phyloP scores from a whole-genome alignment of 1,284 basidiomycete species.

The Anthracocystis walkeri region DNA sequence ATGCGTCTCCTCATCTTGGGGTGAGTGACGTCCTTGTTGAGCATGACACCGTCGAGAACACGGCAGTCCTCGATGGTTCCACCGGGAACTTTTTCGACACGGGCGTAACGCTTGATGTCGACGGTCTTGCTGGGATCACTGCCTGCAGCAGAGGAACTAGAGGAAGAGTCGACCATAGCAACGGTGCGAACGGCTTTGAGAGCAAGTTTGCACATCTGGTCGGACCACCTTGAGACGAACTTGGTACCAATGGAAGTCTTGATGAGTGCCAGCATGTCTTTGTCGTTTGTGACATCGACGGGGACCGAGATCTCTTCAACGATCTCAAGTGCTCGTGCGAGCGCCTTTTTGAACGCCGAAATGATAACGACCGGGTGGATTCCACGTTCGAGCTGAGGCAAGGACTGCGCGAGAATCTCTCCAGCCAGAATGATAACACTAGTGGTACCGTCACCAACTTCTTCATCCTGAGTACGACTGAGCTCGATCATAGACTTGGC shows the following conservation, averaged over 20 bases:
- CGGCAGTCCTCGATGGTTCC: conserved; percentile 94
- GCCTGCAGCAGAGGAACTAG: conserved; percentile 19
- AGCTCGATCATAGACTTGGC: conserved; percentile 99
- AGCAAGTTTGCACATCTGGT: conserved; percentile 96
- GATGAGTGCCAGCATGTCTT: conserved; percentile 94
- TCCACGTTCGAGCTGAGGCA: conserved; percentile 91
- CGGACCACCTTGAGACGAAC: conserved; percentile 94
- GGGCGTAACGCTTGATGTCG: conserved; percentile 96
- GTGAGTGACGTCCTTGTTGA: conserved; percentile 99
- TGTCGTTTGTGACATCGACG: conserved; percentile 87
- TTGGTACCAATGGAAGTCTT: conserved; percentile 99
- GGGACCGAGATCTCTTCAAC: conserved; percentile 88
- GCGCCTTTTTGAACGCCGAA: conserved; percentile 94
- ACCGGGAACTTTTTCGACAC: conserved; percentile 96
- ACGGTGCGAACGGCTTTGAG: conserved; percentile 91
- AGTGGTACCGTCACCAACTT: conserved; percentile 97
- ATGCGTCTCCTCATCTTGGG: conserved; percentile 95
- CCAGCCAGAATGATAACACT: conserved; percentile 97
- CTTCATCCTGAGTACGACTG: conserved; percentile 95
- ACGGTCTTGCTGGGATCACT: conserved; percentile 74
- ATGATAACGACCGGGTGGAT: conserved; percentile 99
- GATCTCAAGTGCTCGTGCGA: conserved; percentile 89
- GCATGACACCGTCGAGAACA: conserved; percentile 91
- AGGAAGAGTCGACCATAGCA: conserved; percentile 71
- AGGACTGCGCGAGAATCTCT: conserved; percentile 96